A percentile compares a stretch with the other conserved stretches of the same genome.
These are phyloP conservation scores for Chrysoporthe cubensis DNA, from an alignment of 2,329 filamentous ascomycete species.

Conservation along the genomic window DNA sequence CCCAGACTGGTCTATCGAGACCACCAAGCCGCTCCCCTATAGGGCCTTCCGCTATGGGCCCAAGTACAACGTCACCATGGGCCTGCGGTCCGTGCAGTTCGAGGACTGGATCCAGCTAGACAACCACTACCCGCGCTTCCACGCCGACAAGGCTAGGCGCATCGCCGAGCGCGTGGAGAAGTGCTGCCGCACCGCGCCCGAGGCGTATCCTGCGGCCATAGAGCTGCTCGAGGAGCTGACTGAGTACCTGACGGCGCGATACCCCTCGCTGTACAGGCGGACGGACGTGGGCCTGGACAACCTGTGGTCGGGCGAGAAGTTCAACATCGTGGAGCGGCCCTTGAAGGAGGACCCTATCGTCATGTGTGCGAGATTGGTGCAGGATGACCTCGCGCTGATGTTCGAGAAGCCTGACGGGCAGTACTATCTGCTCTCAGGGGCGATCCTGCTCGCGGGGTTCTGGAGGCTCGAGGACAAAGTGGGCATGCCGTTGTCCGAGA, in stretches of 20 bases:
- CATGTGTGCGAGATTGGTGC: slow-evolving; percentile 71
- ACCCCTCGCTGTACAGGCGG: slow-evolving; percentile 70
- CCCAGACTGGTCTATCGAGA: slow-evolving; percentile 67
- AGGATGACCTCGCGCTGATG: slow-evolving; percentile 87
- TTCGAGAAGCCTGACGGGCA: slow-evolving; percentile 75
- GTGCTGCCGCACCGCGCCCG: slow-evolving; percentile 70
- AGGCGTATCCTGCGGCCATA: slow-evolving; percentile 71
- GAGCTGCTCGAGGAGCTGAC: slow-evolving; percentile 77
- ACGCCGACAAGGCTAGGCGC: slow-evolving; percentile 70
- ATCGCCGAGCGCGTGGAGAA: slow-evolving; percentile 69
- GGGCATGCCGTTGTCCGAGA: slow-evolving; percentile 77
- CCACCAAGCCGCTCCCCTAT: slow-evolving; percentile 76
- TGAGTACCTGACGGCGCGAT: slow-evolving; percentile 73
- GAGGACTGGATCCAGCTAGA: slow-evolving; percentile 86
- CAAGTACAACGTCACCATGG: slow-evolving; percentile 78
- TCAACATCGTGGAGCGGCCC: slow-evolving; percentile 68
- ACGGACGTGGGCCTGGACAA: slow-evolving; percentile 72
- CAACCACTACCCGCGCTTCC: slow-evolving; percentile 74
- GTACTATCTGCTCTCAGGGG: slow-evolving; percentile 79
- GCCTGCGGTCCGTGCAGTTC: slow-evolving; percentile 69
- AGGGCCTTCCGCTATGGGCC: slow-evolving; percentile 78
- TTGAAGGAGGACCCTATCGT: slow-evolving; percentile 79
- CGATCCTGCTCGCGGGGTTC: slow-evolving; percentile 78
- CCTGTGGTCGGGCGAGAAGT: slow-evolving; percentile 69
- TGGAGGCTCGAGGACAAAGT: slow-evolving; percentile 83